phyloP scores from a whole-genome alignment of 2,329 filamentous ascomycete genomes.

The Penicillium concentricum region DNA sequence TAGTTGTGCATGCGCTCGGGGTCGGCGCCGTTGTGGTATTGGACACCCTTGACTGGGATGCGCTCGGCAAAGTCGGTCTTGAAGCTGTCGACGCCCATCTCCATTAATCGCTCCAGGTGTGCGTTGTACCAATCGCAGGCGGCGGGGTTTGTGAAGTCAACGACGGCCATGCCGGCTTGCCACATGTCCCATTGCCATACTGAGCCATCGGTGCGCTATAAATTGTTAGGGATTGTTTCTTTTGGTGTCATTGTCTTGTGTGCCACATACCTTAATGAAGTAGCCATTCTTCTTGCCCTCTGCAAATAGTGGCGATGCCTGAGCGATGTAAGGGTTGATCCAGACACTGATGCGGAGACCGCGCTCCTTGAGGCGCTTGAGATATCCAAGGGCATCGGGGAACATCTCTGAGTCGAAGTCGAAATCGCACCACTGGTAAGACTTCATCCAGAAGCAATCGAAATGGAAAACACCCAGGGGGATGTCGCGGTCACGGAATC shows the following conservation, averaged over 20 bases:
- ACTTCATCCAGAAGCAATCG: constrained; percentile 76
- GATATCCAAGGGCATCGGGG: constrained; percentile 65
- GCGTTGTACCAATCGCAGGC: constrained; percentile 64
- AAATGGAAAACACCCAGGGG: constrained; percentile 73
- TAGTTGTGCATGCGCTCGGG: constrained; percentile 72
- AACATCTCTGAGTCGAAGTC: constrained; percentile 68
- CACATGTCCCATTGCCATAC: constrained; percentile 76
- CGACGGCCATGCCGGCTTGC: constrained; percentile 73
- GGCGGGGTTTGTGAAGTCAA: constrained; percentile 72
- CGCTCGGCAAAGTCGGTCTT: constrained; percentile 77
- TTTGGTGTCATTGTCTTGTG: not conserved
- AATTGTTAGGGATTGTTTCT: not conserved
- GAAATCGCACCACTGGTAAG: constrained; percentile 74
- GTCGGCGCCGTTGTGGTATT: constrained; percentile 63
- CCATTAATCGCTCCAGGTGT: constrained; percentile 64
- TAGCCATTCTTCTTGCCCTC: constrained; percentile 64
- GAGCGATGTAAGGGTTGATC: constrained; percentile 74
- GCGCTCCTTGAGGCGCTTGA: constrained; percentile 62
- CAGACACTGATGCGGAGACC: constrained; percentile 70
- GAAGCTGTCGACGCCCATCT: constrained; percentile 68
- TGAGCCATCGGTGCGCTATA: constrained; percentile 61
- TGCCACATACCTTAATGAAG: constrained; percentile 54
- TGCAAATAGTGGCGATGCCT: constrained; percentile 65
- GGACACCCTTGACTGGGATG: constrained; percentile 64
- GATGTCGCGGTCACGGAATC: constrained; percentile 64